Evolutionary conservation across 1,284 basidiomycete genomes (phyloP).

Genomic region (Schizopora paradoxa): DNA sequence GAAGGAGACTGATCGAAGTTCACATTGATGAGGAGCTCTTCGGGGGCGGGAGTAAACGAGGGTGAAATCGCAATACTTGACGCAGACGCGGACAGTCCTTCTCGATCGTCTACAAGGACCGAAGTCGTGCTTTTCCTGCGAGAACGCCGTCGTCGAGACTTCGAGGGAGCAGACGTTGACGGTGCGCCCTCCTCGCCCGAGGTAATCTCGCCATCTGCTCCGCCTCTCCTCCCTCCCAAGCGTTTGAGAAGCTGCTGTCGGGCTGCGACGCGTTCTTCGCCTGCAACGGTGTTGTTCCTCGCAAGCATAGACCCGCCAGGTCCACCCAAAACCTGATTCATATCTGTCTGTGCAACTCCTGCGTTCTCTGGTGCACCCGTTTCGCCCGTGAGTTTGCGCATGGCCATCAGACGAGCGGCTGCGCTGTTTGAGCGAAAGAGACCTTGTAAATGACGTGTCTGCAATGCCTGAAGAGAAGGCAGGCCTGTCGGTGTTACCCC

Average conservation of each 20-base stretch:
- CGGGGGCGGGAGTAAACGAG: constrained; percentile 36
- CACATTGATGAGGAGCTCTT: constrained; percentile 30
- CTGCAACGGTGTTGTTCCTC: constrained; percentile 74
- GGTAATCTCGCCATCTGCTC: constrained; percentile 40
- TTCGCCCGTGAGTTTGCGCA: constrained; percentile 70
- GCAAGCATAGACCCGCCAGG: no score
- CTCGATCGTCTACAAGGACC: constrained; percentile 58
- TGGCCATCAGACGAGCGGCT: constrained; percentile 58
- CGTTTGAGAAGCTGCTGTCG: constrained; percentile 59
- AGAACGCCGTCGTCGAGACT: constrained; percentile 54
- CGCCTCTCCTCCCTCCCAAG: constrained; percentile 57
- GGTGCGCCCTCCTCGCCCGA: constrained; percentile 50
- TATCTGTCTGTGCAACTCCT: neutral
- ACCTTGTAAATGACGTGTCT: constrained; percentile 38
- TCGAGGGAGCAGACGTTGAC: constrained; percentile 39
- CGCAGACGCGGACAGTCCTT: constrained; percentile 31
- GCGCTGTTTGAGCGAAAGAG: constrained; percentile 78
- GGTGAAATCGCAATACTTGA: constrained; percentile 57
- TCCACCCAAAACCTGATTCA: constrained; percentile 4
- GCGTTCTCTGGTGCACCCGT: constrained; percentile 46
- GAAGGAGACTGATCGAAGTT: constrained; percentile 12
- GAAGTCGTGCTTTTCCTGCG: constrained; percentile 43
- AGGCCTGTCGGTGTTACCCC: constrained; percentile 38
- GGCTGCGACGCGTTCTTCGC: constrained; percentile 67
- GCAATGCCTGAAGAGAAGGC: constrained; percentile 67